phyloP scores from a whole-genome alignment of 176 grass and related monocot genomes.

The Rhipidocladum racemiflorum region DNA sequence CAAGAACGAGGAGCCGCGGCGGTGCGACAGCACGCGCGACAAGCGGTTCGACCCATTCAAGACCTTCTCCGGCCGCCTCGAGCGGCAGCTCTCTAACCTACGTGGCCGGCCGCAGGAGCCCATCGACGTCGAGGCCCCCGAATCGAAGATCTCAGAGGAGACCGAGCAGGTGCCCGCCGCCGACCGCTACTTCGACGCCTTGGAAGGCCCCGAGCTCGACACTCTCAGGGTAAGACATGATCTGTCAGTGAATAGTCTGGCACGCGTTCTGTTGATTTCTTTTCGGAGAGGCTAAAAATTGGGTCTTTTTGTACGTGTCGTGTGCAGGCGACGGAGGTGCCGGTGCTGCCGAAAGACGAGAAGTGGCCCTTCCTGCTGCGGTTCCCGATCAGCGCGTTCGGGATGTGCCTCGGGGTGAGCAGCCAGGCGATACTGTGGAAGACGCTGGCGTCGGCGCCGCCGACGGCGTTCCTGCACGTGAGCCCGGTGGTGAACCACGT shows the following conservation, averaged over 20 bases:
- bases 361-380: slow-evolving; percentile 93
- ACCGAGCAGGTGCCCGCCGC: slow-evolving; percentile 60
- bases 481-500: slow-evolving; percentile 47
- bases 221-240: slow-evolving; percentile 57
- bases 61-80: slow-evolving; percentile 87
- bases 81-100: slow-evolving; percentile 82
- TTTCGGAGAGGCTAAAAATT: not conserved
- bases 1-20: not conserved
- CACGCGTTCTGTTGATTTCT: not conserved
- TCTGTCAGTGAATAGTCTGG: not conserved
- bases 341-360: slow-evolving; percentile 80
- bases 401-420: slow-evolving; percentile 86
- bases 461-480: slow-evolving; percentile 63
- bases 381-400: slow-evolving; percentile 79
- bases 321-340: slow-evolving; percentile 62
- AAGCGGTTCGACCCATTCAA: slow-evolving; percentile 79
- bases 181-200: slow-evolving; percentile 82
- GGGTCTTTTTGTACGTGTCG: not conserved
- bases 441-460: slow-evolving; percentile 51
- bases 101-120: slow-evolving; percentile 54
- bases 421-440: slow-evolving; percentile 96
- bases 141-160: slow-evolving; percentile 34
- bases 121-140: not conserved
- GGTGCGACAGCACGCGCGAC: slow-evolving; percentile 42
- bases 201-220: slow-evolving; percentile 94